These are phyloP conservation scores for Cairneyella variabilis DNA, from an alignment of 495 filamentous ascomycete species.

Conservation along the genomic window DNA sequence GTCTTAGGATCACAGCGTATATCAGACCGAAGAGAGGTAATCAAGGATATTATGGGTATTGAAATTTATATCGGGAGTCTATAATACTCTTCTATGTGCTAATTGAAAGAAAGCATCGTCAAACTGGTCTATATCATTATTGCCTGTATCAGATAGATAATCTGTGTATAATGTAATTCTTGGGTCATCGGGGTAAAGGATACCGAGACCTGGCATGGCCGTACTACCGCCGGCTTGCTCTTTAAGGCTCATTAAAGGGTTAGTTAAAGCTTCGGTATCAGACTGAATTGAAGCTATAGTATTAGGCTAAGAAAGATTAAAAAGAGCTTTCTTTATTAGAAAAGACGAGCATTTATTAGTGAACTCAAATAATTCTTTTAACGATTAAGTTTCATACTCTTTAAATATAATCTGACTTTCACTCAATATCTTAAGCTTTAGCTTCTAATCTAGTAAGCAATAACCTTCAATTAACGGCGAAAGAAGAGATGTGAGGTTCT, in stretches of 20 bases:
- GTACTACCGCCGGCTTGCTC: not conserved
- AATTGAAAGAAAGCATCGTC: not conserved
- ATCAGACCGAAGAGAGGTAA: too few species aligned
- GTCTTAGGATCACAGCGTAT: too few species aligned
- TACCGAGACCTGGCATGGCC: not conserved
- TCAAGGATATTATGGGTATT: too few species aligned
- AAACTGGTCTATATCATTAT: not conserved
- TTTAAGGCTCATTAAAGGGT: not conserved
- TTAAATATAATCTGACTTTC: too few species aligned
- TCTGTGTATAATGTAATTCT: not conserved
- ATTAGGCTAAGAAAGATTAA: not conserved
- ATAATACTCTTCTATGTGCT: too few species aligned
- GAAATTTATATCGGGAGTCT: too few species aligned
- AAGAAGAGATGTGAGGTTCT: constrained; percentile 14
- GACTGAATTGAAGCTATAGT: too few species aligned
- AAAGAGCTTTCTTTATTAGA: not conserved
- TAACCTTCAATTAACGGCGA: constrained; percentile 9
- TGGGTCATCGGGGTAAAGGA: not conserved
- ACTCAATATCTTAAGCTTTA: too few species aligned
- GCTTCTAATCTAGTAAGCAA: constrained; percentile 10
- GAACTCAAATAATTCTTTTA: too few species aligned
- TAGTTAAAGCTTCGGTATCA: too few species aligned
- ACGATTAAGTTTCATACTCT: too few species aligned
- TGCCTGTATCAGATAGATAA: not conserved
- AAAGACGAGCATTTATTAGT: not conserved